These are phyloP conservation scores for Linnemannia exigua DNA, from an alignment of 192 early-diverging fungal species.

Conservation along the genomic window DNA sequence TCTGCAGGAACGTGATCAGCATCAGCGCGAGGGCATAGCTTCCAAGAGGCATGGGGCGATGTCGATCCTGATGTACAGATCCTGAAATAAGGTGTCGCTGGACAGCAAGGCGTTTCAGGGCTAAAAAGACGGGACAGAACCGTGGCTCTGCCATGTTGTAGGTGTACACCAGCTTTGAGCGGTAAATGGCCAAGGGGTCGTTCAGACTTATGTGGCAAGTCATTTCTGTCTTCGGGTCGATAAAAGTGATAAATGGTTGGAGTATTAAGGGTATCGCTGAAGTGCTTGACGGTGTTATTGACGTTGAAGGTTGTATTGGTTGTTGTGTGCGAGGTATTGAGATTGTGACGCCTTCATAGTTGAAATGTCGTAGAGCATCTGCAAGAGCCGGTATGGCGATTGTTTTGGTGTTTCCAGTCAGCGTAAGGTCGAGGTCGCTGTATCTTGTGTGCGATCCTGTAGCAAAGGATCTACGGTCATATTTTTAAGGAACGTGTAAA, in stretches of 20 bases:
- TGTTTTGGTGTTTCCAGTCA: constrained; percentile 38
- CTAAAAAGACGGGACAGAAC: constrained; percentile 44
- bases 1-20: constrained; percentile 50
- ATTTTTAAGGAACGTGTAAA: background rate
- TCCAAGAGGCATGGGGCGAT: constrained; percentile 20
- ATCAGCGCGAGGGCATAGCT: constrained; percentile 40
- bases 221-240: constrained; percentile 26
- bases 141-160: constrained; percentile 39
- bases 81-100: constrained; percentile 24
- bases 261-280: background rate
- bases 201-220: constrained; percentile 37
- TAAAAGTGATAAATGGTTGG: constrained; percentile 7
- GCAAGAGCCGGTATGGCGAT: constrained; percentile 15
- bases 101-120: constrained; percentile 25
- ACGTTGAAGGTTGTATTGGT: background rate
- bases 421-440: constrained; percentile 39
- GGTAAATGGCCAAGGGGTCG: constrained; percentile 39
- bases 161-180: constrained; percentile 36
- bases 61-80: constrained; percentile 16
- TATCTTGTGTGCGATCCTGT: constrained; percentile 25
- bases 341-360: constrained; percentile 26
- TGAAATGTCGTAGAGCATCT: constrained; percentile 21
- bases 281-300: background rate
- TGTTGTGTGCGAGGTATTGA: background rate
- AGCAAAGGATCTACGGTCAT: constrained; percentile 24